Evolutionary conservation across 306 rosid genomes (phyloP).

Genomic region (Potentilla sterilis): DNA sequence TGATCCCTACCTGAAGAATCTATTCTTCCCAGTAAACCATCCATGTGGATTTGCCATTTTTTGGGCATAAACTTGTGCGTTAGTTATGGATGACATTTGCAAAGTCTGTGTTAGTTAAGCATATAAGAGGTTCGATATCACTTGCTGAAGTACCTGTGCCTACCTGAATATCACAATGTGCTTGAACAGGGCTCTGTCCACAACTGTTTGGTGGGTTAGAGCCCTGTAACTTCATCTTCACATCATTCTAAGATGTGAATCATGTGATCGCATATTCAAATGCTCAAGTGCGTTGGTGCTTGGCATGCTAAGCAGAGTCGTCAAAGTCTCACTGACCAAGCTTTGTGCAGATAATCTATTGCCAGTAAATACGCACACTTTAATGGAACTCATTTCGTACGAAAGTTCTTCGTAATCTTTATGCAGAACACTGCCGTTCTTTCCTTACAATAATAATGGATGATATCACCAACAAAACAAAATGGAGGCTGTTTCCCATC

Average conservation of each 20-base stretch:
- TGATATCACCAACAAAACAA: background rate
- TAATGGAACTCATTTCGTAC: background rate
- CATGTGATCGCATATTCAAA: background rate
- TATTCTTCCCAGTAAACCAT: background rate
- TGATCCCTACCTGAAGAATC: background rate
- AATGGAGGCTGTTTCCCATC: conserved; percentile 1
- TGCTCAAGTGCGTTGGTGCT: background rate
- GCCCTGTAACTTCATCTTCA: conserved; percentile 1
- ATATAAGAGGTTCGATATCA: background rate
- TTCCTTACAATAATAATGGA: background rate
- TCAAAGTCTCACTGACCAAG: background rate
- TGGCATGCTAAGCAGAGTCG: background rate
- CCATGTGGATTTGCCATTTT: background rate
- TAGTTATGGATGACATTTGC: background rate
- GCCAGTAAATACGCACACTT: background rate
- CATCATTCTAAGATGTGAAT: background rate
- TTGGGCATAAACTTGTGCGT: background rate
- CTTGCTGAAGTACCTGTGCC: background rate
- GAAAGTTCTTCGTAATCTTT: background rate
- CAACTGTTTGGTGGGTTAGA: background rate
- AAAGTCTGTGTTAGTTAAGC: background rate
- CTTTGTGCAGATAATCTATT: background rate
- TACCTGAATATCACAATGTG: background rate
- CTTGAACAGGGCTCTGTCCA: background rate
- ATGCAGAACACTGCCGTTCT: background rate